These are phyloP conservation scores for Microcera coccophila DNA, from an alignment of 2,329 filamentous ascomycete genomes.

Conservation along the genomic window DNA sequence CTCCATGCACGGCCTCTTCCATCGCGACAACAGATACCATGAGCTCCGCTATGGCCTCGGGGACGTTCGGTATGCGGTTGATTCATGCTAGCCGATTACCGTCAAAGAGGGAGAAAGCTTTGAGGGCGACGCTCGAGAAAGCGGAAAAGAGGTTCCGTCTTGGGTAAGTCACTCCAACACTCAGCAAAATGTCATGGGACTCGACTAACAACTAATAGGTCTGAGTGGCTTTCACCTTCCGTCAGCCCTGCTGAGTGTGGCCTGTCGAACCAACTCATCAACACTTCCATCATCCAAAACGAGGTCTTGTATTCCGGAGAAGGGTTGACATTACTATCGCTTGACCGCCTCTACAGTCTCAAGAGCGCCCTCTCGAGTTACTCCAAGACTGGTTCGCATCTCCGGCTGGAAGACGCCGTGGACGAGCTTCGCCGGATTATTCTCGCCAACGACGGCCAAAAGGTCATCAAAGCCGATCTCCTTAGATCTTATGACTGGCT, in stretches of 20 bases:
- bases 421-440: conserved; percentile 60
- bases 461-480: conserved; percentile 50
- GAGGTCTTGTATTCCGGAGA: conserved; percentile 58
- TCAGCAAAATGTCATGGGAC: background rate
- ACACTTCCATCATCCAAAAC: conserved; percentile 56
- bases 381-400: conserved; percentile 41
- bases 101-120: conserved; percentile 43
- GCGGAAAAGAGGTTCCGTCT: conserved; percentile 46
- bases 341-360: conserved; percentile 63
- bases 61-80: conserved; percentile 47
- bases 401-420: conserved; percentile 56
- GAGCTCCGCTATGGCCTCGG: conserved; percentile 31
- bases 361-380: conserved; percentile 58
- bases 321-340: conserved; percentile 55
- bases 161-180: conserved; percentile 29
- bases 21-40: conserved; percentile 33
- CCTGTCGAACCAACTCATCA: conserved; percentile 50
- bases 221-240: conserved; percentile 43
- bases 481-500: conserved; percentile 56
- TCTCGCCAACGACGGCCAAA: conserved; percentile 48
- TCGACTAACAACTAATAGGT: conserved; percentile 29
- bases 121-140: conserved; percentile 48
- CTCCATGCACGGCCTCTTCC: conserved; percentile 44
- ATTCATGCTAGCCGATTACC: conserved; percentile 46
- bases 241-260: conserved; percentile 41